phyloP scores from a whole-genome alignment of 768 basidiomycete genomes.

The Phlebiopsis flavidoalba region DNA sequence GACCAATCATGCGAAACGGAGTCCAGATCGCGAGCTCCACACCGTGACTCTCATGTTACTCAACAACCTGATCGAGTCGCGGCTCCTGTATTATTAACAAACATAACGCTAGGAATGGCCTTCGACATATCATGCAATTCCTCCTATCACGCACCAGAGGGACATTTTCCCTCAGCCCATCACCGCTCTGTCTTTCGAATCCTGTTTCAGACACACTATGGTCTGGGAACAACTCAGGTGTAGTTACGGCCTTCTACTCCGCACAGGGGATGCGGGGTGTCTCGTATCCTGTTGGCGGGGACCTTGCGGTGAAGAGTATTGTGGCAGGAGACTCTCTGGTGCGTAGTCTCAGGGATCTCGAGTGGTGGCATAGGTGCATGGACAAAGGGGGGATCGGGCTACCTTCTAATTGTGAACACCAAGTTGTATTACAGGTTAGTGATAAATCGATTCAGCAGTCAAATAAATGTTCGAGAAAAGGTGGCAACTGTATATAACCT shows the following conservation, averaged over 20 bases:
- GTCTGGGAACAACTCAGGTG: conserved; percentile 73
- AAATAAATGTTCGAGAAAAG: too few species aligned
- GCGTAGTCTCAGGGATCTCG: conserved; percentile 52
- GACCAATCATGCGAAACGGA: neutral
- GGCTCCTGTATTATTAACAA: neutral
- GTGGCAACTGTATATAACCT: conserved; percentile 15
- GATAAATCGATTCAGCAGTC: neutral
- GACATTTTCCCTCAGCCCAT: conserved; percentile 41
- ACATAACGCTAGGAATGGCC: conserved; percentile 1
- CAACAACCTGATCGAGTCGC: too few species aligned
- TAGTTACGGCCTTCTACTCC: conserved; percentile 64
- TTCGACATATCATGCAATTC: conserved; percentile 18
- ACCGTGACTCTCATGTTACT: neutral
- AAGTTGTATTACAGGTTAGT: conserved; percentile 75
- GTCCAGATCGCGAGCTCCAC: neutral
- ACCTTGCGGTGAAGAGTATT: conserved; percentile 68
- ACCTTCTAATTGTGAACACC: too few species aligned
- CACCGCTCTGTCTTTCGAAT: conserved; percentile 82
- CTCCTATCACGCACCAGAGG: conserved; percentile 19
- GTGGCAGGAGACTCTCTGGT: conserved; percentile 76
- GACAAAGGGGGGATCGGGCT: conserved; percentile 82
- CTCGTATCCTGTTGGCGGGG: conserved; percentile 66
- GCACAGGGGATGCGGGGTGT: conserved; percentile 62
- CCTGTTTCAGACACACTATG: conserved; percentile 87
- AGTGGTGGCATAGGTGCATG: conserved; percentile 71